Evolutionary conservation across 805 yeast genomes (phyloP), one percentile per base, ranked within the genome.

Genomic region (Aciculoconidium aculeatum): DNA sequence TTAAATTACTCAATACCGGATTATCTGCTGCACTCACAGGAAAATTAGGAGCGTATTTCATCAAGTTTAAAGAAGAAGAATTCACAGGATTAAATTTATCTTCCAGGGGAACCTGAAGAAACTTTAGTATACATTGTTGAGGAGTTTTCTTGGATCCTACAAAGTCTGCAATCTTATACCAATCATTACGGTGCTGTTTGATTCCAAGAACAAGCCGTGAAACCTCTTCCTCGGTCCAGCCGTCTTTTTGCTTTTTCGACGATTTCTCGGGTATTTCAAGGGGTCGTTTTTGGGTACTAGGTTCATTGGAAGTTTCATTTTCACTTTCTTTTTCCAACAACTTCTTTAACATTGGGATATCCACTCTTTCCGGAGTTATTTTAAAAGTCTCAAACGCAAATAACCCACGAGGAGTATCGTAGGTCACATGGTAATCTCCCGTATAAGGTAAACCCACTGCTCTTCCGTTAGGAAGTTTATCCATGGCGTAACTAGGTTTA

Each of bases 1-100:
- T 80, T 39, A 92, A 70, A n/a, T 94, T 90, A 20, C 94, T 80
- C 62, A 92, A 70, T 3, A 92, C 87, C 2, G 99, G 98, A 54
- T 92, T 92, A 44, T 92, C 97, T 16, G 80, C 75, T 24, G 85
- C 73, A 20, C 85, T 75, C 28, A 84, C 80, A 9, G 97, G 95
- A 28, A 90, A 67, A 51, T 85, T 81, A 3, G 94, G 80, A 4
- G 90, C 79, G 53, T 72, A 86, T 49, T 79, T 82, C 40, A 88
- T 67, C 9, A 94, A 83, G 1, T 92, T 88, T 11, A 81, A 52
- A 19, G 71, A 66, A 7, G 63, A 61, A 15, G 72, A 71, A 38
- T 77, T 56, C 7, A 30, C 27, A 12, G 41, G 40, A 23, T 37
- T 37, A 47, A 71, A 82, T 32, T 70, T 61, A 53, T 86, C 95